Conservation (phyloP, 2,329 filamentous ascomycete species). For the Fusarium begoniae region DNA sequence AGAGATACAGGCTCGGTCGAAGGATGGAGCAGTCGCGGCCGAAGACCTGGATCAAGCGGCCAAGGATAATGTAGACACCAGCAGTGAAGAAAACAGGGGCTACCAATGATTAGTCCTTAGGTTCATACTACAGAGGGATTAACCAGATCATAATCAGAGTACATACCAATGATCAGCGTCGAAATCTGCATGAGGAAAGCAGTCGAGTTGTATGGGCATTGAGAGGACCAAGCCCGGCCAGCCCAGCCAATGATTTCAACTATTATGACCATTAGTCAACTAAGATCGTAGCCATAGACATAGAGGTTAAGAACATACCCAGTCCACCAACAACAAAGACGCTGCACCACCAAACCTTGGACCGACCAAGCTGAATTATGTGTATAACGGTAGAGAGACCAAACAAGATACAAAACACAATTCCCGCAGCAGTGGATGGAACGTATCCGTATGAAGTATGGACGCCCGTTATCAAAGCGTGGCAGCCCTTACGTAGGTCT, state of each 20-base stretch:
- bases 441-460: not conserved
- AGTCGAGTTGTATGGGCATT: not conserved
- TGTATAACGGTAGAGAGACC: not conserved
- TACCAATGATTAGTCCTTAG: not conserved
- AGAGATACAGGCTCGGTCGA: not conserved
- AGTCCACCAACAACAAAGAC: not conserved
- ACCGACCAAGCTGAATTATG: not conserved
- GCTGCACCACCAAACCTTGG: not conserved
- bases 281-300: accelerated
- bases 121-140: accelerated
- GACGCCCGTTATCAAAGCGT: not conserved
- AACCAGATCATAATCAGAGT: accelerated
- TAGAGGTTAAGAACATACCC: not conserved
- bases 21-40: not conserved
- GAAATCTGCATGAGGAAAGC: not conserved
- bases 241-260: not conserved
- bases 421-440: not conserved
- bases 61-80: not conserved
- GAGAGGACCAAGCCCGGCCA: not conserved
- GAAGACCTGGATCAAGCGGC: not conserved
- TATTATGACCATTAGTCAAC: not conserved
- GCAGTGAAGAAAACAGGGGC: not conserved
- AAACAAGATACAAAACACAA: not conserved
- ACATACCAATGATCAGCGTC: not conserved
- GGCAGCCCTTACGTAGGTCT: not conserved